Percentiles rank a stretch among this genome's conserved stretches.
Evolutionary conservation across 2,329 filamentous ascomycete species (phyloP).

Genomic region (Nakataea oryzae): DNA sequence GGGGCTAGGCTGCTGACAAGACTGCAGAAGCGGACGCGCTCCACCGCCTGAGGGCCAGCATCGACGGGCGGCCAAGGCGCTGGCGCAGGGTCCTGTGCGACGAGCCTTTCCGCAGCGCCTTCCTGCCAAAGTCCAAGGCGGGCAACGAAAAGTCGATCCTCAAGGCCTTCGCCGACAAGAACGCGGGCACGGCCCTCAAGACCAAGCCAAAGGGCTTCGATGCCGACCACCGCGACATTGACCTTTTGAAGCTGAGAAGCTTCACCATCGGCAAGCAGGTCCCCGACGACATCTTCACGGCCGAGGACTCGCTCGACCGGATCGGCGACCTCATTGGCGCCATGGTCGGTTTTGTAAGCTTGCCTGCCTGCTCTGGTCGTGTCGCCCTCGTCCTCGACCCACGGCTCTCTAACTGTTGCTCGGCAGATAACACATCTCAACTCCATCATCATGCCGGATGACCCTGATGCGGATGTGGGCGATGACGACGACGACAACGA

Average conservation of each 20-base stretch:
- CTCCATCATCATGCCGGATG: slow-evolving; percentile 63
- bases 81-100: slow-evolving; percentile 60
- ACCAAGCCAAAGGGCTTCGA: slow-evolving; percentile 77
- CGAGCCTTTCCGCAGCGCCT: slow-evolving; percentile 48
- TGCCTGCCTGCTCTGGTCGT: slow-evolving; percentile 4
- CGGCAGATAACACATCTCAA: slow-evolving; percentile 60
- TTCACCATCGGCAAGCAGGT: slow-evolving; percentile 65
- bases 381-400: slow-evolving; percentile 2
- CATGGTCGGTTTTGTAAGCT: slow-evolving; percentile 72
- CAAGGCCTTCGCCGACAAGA: slow-evolving; percentile 59
- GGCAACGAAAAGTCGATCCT: slow-evolving; percentile 48
- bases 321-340: slow-evolving; percentile 54
- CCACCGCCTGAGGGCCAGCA: slow-evolving; percentile 56
- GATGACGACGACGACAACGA: slow-evolving; percentile 4
- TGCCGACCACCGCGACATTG: slow-evolving; percentile 66
- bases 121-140: slow-evolving; percentile 46
- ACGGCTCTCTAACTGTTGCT: background rate
- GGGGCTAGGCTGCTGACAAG: background rate
- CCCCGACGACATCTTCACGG: slow-evolving; percentile 52
- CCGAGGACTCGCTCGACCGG: slow-evolving; percentile 50
- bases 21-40: slow-evolving; percentile 51
- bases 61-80: slow-evolving; percentile 61
- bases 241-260: slow-evolving; percentile 68
- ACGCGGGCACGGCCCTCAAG: slow-evolving; percentile 68
- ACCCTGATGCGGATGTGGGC: slow-evolving; percentile 24